These are phyloP conservation scores for Cercophora samala DNA, from an alignment of 495 filamentous ascomycete species.

Conservation along the genomic window DNA sequence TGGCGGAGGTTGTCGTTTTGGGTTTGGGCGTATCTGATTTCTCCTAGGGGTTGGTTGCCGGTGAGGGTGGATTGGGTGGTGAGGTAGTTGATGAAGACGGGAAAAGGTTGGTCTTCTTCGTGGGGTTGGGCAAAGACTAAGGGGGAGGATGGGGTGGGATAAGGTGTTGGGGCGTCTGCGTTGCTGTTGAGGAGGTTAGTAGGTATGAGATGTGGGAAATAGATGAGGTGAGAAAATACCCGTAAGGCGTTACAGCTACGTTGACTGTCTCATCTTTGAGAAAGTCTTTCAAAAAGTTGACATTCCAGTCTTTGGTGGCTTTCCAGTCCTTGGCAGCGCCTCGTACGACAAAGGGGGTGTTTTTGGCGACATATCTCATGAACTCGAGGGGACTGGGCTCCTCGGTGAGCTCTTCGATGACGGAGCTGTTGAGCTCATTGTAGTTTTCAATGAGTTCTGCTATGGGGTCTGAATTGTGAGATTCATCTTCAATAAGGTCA, in stretches of 20 bases:
- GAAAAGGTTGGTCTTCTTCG: conserved; percentile 51
- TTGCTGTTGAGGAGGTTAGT: conserved; percentile 42
- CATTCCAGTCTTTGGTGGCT: conserved; percentile 58
- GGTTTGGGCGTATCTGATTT: conserved; percentile 55
- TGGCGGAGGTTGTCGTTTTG: conserved; percentile 73
- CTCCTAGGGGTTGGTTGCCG: conserved; percentile 14
- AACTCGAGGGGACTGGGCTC: conserved; percentile 69
- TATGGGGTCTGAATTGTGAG: conserved; percentile 36
- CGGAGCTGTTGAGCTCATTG: conserved; percentile 60
- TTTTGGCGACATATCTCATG: conserved; percentile 63
- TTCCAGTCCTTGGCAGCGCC: conserved; percentile 56
- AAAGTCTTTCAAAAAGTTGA: conserved; percentile 47
- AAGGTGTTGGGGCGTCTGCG: conserved; percentile 55
- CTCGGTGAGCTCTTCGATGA: conserved; percentile 55
- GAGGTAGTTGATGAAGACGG: conserved; percentile 46
- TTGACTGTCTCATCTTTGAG: conserved; percentile 56
- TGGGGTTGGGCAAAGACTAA: conserved; percentile 55
- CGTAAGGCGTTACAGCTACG: conserved; percentile 66
- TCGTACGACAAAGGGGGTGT: conserved; percentile 67
- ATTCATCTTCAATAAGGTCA: neutral
- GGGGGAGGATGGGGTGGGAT: conserved; percentile 27
- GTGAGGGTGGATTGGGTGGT: conserved; percentile 14
- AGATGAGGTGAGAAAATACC: conserved; percentile 45
- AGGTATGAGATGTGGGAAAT: neutral
- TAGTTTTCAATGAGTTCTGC: conserved; percentile 59